A percentile compares a stretch with the other conserved stretches of the same genome.
These are phyloP conservation scores for Tricholoma terreum DNA, from an alignment of 768 basidiomycete species.

Conservation along the genomic window DNA sequence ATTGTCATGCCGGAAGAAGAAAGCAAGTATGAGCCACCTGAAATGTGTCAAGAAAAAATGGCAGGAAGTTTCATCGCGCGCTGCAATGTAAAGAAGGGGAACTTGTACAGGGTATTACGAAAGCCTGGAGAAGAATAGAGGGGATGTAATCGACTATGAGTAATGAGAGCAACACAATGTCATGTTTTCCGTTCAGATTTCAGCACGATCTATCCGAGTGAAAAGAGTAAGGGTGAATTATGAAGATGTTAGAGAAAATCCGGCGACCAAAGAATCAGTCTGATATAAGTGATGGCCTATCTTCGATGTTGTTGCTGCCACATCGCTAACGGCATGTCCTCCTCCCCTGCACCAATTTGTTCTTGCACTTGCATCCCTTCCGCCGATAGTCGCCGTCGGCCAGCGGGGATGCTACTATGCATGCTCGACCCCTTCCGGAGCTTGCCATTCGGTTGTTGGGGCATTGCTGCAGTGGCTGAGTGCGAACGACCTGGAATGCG, in stretches of 20 bases:
- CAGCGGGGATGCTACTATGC: constrained; percentile 47
- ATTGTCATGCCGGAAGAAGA: constrained; percentile 3
- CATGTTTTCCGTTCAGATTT: constrained; percentile 18
- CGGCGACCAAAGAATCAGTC: constrained; percentile 9
- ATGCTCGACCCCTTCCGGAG: constrained; percentile 64
- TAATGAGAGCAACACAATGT: constrained; percentile 4
- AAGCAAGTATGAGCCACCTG: constrained; percentile 9
- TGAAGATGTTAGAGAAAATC: constrained; percentile 3
- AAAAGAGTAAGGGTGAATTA: constrained; percentile 7
- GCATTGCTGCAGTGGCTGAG: constrained; percentile 58
- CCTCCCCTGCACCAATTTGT: constrained; percentile 43
- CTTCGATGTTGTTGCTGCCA: constrained; percentile 74
- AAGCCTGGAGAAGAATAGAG: background rate
- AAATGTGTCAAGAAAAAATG: constrained; percentile 12
- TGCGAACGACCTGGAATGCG: constrained; percentile 62
- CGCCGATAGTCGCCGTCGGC: constrained; percentile 40
- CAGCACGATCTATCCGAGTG: constrained; percentile 20
- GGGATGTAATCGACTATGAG: background rate
- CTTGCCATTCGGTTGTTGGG: constrained; percentile 46
- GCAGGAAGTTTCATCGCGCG: background rate
- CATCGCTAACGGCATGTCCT: constrained; percentile 76
- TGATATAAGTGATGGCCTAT: constrained; percentile 27
- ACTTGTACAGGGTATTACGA: background rate
- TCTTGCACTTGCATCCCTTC: constrained; percentile 32
- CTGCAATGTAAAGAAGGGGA: background rate